Evolutionary conservation across 345 rosid species (phyloP).

Genomic region (Linum tenue): DNA sequence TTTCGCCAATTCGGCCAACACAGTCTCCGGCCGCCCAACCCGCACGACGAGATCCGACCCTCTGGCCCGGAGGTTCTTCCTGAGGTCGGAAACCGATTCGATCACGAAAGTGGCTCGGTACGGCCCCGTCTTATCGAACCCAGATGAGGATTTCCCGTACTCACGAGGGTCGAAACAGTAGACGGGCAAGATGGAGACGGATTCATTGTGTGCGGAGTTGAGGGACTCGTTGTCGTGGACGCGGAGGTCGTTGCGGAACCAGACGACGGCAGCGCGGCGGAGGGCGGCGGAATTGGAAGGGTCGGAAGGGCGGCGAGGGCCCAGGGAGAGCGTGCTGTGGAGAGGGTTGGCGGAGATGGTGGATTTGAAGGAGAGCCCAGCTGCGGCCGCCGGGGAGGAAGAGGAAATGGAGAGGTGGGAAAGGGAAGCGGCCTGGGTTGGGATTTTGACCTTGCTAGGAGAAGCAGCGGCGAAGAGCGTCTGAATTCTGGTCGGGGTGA

Average conservation of each 20-base stretch:
- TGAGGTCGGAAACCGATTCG: conserved; percentile 83
- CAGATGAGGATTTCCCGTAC: conserved; percentile 79
- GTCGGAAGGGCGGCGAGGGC: conserved; percentile 82
- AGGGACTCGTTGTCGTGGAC: conserved; percentile 90
- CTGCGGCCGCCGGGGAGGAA: conserved; percentile 26
- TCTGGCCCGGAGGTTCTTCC: conserved; percentile 76
- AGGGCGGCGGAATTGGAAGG: conserved; percentile 74
- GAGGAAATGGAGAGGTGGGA: conserved; percentile 48
- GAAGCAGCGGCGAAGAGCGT: conserved; percentile 27
- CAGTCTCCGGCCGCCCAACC: conserved; percentile 72
- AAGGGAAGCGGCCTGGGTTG: conserved; percentile 57
- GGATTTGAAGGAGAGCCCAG: conserved; percentile 63
- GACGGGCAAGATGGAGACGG: conserved; percentile 78
- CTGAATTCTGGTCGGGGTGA: conserved; percentile 39
- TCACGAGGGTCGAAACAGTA: conserved; percentile 96
- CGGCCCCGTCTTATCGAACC: conserved; percentile 85
- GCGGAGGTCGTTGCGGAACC: conserved; percentile 95
- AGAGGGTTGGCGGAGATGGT: conserved; percentile 76
- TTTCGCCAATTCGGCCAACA: conserved; percentile 69
- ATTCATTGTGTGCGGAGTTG: conserved; percentile 68
- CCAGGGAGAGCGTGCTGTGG: conserved; percentile 66
- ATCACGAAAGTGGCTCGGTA: conserved; percentile 75
- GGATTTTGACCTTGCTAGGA: conserved; percentile 59
- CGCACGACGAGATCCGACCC: conserved; percentile 93
- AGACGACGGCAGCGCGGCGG: conserved; percentile 77